phyloP scores from a whole-genome alignment of 345 rosid species.

The Ceriops zippeliana region DNA sequence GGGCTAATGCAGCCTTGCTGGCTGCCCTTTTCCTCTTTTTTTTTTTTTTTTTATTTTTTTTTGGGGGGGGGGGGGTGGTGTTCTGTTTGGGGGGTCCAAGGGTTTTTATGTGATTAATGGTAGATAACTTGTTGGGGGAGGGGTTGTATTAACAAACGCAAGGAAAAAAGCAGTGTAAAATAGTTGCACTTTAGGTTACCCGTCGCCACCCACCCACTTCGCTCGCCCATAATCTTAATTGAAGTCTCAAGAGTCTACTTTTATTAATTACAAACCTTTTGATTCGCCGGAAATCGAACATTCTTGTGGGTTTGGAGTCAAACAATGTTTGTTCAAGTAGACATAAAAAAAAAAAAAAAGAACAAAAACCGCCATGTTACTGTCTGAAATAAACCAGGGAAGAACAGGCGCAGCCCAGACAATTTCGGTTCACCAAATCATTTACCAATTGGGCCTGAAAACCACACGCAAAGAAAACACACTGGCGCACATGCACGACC shows the following conservation, averaged over 20 bases:
- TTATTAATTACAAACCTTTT: background rate
- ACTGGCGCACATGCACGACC: background rate
- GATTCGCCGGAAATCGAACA: too few species aligned
- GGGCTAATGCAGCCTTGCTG: background rate
- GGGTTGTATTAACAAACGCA: slow-evolving; percentile 7
- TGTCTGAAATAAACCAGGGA: background rate
- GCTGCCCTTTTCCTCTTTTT: too few species aligned
- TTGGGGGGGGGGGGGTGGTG: too few species aligned
- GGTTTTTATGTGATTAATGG: too few species aligned
- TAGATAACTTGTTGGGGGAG: background rate
- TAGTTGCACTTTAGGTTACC: slow-evolving; percentile 57
- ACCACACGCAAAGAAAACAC: slow-evolving; percentile 49
- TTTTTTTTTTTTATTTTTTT: too few species aligned
- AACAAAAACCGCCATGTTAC: too few species aligned
- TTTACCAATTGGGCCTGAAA: slow-evolving; percentile 47
- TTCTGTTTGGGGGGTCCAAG: too few species aligned
- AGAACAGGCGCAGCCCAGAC: slow-evolving; percentile 5
- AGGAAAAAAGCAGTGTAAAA: slow-evolving; percentile 1
- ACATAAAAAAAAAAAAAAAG: too few species aligned
- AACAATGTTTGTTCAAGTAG: too few species aligned
- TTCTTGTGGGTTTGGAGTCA: too few species aligned
- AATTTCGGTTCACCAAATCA: slow-evolving; percentile 82
- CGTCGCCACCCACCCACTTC: slow-evolving; percentile 63
- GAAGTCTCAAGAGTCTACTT: background rate
- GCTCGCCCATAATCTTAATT: slow-evolving; percentile 17